These are phyloP conservation scores for Protomyces macrosporus DNA, from an alignment of 1,139 yeast genomes.

Conservation along the genomic window DNA sequence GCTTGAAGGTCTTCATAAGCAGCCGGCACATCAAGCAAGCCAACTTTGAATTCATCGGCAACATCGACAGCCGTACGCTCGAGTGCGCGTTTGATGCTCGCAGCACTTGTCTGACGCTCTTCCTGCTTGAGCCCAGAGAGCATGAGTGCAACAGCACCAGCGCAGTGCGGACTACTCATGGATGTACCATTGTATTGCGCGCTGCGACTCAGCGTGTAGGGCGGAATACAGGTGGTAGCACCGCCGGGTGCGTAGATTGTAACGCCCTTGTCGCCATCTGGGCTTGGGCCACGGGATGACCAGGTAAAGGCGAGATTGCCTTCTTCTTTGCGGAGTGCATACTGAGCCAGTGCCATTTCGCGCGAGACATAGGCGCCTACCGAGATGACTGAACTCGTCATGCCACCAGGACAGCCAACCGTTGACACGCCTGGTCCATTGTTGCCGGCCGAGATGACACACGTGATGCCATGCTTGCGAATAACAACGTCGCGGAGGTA, in stretches of 20 bases:
- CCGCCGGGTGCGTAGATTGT: constrained; percentile 30
- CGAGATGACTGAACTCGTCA: constrained; percentile 28
- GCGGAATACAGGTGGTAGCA: constrained; percentile 30
- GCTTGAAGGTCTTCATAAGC: constrained; percentile 24
- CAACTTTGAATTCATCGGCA: constrained; percentile 24
- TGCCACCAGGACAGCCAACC: constrained; percentile 30
- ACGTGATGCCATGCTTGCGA: constrained; percentile 23
- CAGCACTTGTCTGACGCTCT: constrained; percentile 14
- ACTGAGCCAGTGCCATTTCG: constrained; percentile 29
- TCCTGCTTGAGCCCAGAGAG: constrained; percentile 27
- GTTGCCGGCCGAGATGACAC: constrained; percentile 30
- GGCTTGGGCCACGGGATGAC: constrained; percentile 29
- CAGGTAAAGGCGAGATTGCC: constrained; percentile 28
- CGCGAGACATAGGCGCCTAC: constrained; percentile 30
- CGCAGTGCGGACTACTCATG: constrained; percentile 30
- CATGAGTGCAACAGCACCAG: constrained; percentile 29
- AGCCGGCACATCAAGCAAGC: constrained; percentile 28
- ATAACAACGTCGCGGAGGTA: constrained; percentile 26
- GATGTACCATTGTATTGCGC: constrained; percentile 31
- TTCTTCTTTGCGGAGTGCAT: constrained; percentile 26
- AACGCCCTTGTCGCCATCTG: constrained; percentile 29
- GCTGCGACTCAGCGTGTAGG: constrained; percentile 26
- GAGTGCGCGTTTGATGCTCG: constrained; percentile 24
- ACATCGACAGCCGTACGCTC: constrained; percentile 25
- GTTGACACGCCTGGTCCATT: constrained; percentile 29